phyloP scores from a whole-genome alignment of 495 filamentous ascomycete genomes.

The Rhizodiscina lignyota region DNA sequence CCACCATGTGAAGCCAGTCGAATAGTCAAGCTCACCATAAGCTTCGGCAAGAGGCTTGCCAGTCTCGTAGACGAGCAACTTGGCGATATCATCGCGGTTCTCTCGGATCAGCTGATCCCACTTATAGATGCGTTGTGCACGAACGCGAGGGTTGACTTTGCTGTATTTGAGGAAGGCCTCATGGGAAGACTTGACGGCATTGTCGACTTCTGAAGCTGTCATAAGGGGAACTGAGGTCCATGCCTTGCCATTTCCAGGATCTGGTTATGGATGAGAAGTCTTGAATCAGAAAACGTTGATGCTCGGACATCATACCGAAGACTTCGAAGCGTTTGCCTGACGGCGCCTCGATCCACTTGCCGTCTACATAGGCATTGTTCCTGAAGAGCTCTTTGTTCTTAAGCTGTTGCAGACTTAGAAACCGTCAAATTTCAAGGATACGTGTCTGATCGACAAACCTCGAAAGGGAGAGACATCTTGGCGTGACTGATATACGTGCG shows the following conservation, averaged over 20 bases:
- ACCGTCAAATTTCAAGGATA: no score
- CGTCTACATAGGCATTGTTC: conserved; percentile 38
- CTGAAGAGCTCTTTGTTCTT: conserved; percentile 41
- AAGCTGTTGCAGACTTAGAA: no score
- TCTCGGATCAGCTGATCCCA: conserved; percentile 24
- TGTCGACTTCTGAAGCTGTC: conserved; percentile 41
- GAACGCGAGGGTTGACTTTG: conserved; percentile 39
- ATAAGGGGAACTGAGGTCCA: conserved; percentile 50
- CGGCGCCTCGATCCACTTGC: conserved; percentile 45
- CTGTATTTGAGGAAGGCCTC: conserved; percentile 43
- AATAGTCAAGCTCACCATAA: conserved; percentile 30
- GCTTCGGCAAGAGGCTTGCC: conserved; percentile 31
- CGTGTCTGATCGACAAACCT: no score
- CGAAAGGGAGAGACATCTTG: no score
- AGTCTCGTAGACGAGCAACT: conserved; percentile 30
- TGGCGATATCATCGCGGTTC: conserved; percentile 27
- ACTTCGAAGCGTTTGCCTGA: conserved; percentile 51
- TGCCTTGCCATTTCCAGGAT: conserved; percentile 46
- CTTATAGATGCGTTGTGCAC: conserved; percentile 45
- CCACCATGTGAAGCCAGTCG: conserved; percentile 31
- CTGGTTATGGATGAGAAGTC: conserved; percentile 11
- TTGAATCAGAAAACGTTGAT: background rate
- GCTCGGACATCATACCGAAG: conserved; percentile 27
- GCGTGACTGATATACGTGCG: no score
- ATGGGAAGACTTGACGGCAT: conserved; percentile 40